Base-by-base conservation (phyloP, 129 eudicot species). In the Flaveria linearis region DNA sequence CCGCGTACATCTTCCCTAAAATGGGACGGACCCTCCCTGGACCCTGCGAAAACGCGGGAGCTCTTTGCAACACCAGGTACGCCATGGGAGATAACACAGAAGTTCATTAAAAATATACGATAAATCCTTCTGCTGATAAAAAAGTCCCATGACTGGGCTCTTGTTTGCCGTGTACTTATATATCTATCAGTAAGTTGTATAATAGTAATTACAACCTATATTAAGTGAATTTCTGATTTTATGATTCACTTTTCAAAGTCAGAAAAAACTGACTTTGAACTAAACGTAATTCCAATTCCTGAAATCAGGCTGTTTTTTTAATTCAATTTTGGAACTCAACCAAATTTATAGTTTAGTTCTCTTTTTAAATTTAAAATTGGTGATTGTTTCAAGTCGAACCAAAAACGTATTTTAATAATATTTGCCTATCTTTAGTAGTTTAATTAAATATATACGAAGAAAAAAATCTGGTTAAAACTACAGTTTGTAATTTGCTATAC, bases 1-100 rank as follows among this genome's bases (percentile, higher is more conserved):
- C n/a, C n/a, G n/a, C n/a, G n/a, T n/a, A n/a, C n/a, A n/a, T n/a
- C n/a, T n/a, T n/a, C n/a, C n/a, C n/a, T n/a, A n/a, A n/a, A n/a
- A n/a, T n/a, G n/a, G n/a, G n/a, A n/a, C n/a, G n/a, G n/a, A n/a
- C n/a, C n/a, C n/a, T n/a, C n/a, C n/a, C n/a, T n/a, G n/a, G n/a
- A n/a, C n/a, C n/a, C n/a, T n/a, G n/a, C n/a, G n/a, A n/a, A n/a
- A n/a, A n/a, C n/a, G n/a, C n/a, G n/a, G n/a, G n/a, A n/a, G n/a
- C n/a, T n/a, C n/a, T n/a, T n/a, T n/a, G n/a, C n/a, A n/a, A n/a
- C n/a, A n/a, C n/a, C n/a, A n/a, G n/a, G n/a, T n/a, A n/a, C n/a
- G n/a, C 66, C 66, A 20, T 58, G 25, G 66, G 7, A 22, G 66
- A 58, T 58, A 18, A 58, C 11, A 58, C 65, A 58, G 39, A 58